phyloP scores from a whole-genome alignment of 305 asterid species.

The Rubia peregrina region DNA sequence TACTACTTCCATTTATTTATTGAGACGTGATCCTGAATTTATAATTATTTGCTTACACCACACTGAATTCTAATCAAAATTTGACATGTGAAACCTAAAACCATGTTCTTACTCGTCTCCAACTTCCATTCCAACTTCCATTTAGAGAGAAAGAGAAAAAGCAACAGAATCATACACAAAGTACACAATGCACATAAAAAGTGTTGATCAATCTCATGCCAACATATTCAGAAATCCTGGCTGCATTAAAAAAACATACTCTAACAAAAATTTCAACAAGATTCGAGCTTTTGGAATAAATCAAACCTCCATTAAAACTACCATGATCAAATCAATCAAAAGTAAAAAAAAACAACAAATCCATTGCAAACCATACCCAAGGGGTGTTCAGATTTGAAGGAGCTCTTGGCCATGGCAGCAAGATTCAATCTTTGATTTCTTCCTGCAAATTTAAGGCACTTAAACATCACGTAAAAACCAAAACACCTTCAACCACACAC shows the following conservation, averaged over 20 bases:
- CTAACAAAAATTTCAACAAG: background rate
- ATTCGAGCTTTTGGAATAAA: background rate
- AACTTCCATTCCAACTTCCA: background rate
- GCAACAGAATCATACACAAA: too few species aligned
- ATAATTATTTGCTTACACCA: too few species aligned
- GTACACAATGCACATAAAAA: background rate
- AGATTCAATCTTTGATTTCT: constrained; percentile 19
- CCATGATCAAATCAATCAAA: background rate
- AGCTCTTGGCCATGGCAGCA: constrained; percentile 60
- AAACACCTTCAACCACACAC: background rate
- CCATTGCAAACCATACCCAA: constrained; percentile 42
- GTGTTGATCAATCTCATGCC: background rate
- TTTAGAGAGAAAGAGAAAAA: background rate
- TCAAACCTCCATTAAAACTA: background rate
- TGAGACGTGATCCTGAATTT: too few species aligned
- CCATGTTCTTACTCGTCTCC: too few species aligned
- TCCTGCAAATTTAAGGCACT: constrained; percentile 25
- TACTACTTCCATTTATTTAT: too few species aligned
- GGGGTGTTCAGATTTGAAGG: constrained; percentile 72
- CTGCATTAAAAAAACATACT: background rate
- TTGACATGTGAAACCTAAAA: too few species aligned
- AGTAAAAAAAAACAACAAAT: background rate
- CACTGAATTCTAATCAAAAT: too few species aligned
- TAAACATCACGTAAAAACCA: constrained; percentile 20
- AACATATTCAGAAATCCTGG: background rate